Evolutionary conservation across 2,329 filamentous ascomycete genomes (phyloP), one percentile per base, ranked within the genome.

Genomic region (Fusarium gaditjirri): DNA sequence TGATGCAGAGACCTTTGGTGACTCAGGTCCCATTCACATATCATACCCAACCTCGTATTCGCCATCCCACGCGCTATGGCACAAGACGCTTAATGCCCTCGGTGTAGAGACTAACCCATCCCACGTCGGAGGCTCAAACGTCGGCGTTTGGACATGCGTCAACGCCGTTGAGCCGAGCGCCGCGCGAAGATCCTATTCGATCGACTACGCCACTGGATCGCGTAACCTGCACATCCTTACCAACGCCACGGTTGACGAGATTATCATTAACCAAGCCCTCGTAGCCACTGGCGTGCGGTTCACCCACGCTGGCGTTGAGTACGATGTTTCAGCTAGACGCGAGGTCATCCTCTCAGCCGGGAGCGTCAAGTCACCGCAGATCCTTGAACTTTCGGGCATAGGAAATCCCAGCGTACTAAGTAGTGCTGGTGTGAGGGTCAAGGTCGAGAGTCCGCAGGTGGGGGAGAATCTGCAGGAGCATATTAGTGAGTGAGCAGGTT

Each of bases 281-380:
- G 69, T 73, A 10, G 78, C 81, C 6, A 80, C 80, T 1, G 81
- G 81, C 6, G 75, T 80, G 13, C 68, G 74, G 6, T 83, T 84
- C 49, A 78, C 55, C 4, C 70, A 83, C 56, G 78, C 80, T 50
- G 86, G 86, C 7, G 76, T 59, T 25, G 74, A 70, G 78, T 56
- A 78, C 4, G 76, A 76, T 9, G 83, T 86, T 49, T 75, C 79
- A 12, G 85, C 82, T 3, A 81, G 69, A 71, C 84, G 65, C 16
- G 90, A 92, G 72, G 84, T 91, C 16, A 84, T 92, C 41, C 78
- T 92, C 5, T 86, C 86, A 8, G 89, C 88, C 2, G 90, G 90
- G 1, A 86, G 84, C 33, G 81, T 88, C 43, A 85, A 86, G 75
- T 89, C 87, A 14, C 90, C 86, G 9, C 88, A 87, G 78, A 81